Conservation (phyloP, 371 early-diverging fungal genomes). For the Parasitella parasitica region DNA sequence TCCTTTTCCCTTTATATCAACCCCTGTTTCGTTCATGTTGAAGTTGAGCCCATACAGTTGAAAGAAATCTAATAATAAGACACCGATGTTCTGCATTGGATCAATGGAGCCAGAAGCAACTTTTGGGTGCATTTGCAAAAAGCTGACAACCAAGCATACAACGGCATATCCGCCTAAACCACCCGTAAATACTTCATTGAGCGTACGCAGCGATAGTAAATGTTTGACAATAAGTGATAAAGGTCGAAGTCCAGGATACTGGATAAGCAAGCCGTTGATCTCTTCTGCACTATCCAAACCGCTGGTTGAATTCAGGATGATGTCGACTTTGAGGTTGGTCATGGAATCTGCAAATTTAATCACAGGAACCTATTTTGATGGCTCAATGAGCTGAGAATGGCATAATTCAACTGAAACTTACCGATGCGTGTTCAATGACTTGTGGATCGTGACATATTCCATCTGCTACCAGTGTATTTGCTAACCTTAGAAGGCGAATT, state of each 20-base stretch:
- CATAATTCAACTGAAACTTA: constrained; percentile 16
- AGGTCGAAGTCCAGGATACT: constrained; percentile 63
- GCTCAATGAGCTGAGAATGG: not conserved
- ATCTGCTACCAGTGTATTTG: constrained; percentile 11
- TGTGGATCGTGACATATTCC: constrained; percentile 30
- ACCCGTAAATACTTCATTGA: constrained; percentile 93
- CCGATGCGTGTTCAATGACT: constrained; percentile 54
- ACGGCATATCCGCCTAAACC: constrained; percentile 95
- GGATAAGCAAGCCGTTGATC: constrained; percentile 54
- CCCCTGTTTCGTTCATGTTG: constrained; percentile 68
- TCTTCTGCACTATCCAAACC: constrained; percentile 69
- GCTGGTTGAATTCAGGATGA: constrained; percentile 72
- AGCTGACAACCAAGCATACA: constrained; percentile 80
- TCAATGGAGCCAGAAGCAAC: constrained; percentile 64
- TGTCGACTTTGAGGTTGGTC: constrained; percentile 80
- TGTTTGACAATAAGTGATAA: constrained; percentile 83
- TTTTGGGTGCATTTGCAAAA: constrained; percentile 90
- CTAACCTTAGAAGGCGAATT: constrained; percentile 12
- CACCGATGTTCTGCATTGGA: constrained; percentile 81
- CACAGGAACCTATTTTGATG: constrained; percentile 83
- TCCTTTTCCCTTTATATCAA: constrained; percentile 60
- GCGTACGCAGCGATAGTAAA: constrained; percentile 66
- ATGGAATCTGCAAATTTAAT: constrained; percentile 81
- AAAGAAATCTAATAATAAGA: constrained; percentile 92
- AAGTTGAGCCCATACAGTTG: constrained; percentile 91